A percentile compares a stretch with the other conserved stretches of the same genome.
These are phyloP conservation scores for Leccinum barrowsii DNA, from an alignment of 768 basidiomycete genomes.

Conservation along the genomic window DNA sequence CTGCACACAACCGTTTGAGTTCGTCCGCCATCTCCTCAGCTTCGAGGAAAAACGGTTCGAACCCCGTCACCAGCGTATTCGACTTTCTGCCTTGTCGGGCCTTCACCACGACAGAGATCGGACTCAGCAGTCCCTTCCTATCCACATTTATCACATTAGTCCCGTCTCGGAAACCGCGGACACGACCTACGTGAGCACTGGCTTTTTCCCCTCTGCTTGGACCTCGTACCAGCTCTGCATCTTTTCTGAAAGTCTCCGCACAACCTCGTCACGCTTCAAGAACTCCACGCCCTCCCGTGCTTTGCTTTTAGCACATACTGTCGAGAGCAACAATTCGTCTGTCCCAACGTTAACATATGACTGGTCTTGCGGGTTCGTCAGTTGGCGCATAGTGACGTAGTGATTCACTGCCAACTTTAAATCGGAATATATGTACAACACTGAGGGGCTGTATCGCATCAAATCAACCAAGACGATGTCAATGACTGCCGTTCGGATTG, in stretches of 20 bases:
- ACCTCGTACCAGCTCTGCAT: slow-evolving; percentile 83
- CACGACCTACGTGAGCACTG: slow-evolving; percentile 53
- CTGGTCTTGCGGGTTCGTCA: slow-evolving; percentile 65
- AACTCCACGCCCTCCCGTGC: slow-evolving; percentile 41
- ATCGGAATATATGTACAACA: slow-evolving; percentile 49
- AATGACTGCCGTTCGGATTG: not conserved
- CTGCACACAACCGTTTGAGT: slow-evolving; percentile 71
- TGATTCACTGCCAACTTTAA: slow-evolving; percentile 54
- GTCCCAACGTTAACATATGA: slow-evolving; percentile 60
- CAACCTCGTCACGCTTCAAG: slow-evolving; percentile 63
- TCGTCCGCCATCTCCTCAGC: slow-evolving; percentile 77
- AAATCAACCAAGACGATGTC: not conserved
- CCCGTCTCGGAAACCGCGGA: not conserved
- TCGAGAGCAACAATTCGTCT: slow-evolving; percentile 42
- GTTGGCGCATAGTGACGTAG: slow-evolving; percentile 58
- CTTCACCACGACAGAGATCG: slow-evolving; percentile 69
- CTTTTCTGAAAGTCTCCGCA: slow-evolving; percentile 47
- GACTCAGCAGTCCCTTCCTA: slow-evolving; percentile 75
- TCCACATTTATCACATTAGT: not conserved
- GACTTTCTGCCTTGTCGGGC: slow-evolving; percentile 78
- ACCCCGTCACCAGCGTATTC: slow-evolving; percentile 71
- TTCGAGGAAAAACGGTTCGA: slow-evolving; percentile 71
- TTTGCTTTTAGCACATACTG: slow-evolving; percentile 35
- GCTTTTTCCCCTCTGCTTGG: slow-evolving; percentile 48
- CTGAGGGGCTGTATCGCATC: slow-evolving; percentile 40